Conservation (phyloP, 139 green algal genomes). For the Micractinium conductrix region DNA sequence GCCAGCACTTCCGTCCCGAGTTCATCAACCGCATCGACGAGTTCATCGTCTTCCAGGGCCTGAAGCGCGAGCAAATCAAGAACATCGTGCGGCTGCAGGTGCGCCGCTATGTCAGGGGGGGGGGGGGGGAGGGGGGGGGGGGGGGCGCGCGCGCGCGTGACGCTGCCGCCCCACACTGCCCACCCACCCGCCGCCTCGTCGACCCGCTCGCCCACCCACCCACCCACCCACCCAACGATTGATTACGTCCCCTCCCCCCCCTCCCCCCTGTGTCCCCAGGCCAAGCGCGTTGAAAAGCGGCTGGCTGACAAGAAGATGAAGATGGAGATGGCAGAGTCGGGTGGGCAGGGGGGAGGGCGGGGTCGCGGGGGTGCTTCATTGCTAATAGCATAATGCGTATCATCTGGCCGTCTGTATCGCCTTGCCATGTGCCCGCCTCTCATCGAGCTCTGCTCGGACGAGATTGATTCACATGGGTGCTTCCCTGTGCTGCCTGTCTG, state of each 20-base stretch:
- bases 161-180: no score
- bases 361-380: no score
- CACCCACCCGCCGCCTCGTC: background rate
- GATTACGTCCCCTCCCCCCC: background rate
- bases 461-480: no score
- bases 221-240: background rate
- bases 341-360: no score
- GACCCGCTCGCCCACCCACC: background rate
- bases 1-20: constrained; percentile 92
- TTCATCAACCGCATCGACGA: constrained; percentile 99
- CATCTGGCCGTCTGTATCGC: no score
- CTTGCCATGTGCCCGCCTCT: no score
- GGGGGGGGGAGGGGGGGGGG: no score
- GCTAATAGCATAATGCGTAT: no score
- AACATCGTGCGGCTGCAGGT: constrained; percentile 75
- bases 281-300: constrained; percentile 70
- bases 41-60: constrained; percentile 95
- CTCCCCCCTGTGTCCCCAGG: constrained; percentile 39
- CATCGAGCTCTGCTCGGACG: no score
- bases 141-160: no score
- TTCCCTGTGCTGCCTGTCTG: no score
- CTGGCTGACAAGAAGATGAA: constrained; percentile 90
- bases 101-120: background rate
- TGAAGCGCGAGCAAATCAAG: constrained; percentile 74
- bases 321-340: constrained; percentile 65